These are phyloP conservation scores for Telopea speciosissima DNA, from an alignment of 177 flowering plant species.

Conservation along the genomic window DNA sequence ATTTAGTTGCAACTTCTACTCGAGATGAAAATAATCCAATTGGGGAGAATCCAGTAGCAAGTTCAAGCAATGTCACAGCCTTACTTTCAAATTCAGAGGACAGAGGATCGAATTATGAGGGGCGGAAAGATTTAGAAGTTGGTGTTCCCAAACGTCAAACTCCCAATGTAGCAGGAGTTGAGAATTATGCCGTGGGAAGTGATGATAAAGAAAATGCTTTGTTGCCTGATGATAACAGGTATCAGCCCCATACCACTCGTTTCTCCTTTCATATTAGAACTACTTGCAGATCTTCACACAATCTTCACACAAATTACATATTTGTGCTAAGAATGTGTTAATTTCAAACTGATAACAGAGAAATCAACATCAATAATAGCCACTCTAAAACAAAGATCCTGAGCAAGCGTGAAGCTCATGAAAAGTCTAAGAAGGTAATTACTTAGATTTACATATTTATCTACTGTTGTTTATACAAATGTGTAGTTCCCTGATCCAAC, in stretches of 20 bases:
- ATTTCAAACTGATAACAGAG: slow-evolving; percentile 23
- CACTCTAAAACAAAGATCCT: slow-evolving; percentile 14
- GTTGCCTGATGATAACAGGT: slow-evolving; percentile 33
- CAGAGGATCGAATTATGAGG: background rate
- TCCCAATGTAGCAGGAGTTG: slow-evolving; percentile 15
- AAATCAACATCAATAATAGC: slow-evolving; percentile 8
- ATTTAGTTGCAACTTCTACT: background rate
- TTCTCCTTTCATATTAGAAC: no score
- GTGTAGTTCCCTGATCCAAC: background rate
- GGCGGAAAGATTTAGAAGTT: slow-evolving; percentile 10
- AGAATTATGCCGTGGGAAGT: background rate
- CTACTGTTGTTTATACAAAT: no score
- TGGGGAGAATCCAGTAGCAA: slow-evolving; percentile 8
- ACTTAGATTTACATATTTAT: no score
- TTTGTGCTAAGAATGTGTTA: background rate
- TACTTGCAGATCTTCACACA: no score
- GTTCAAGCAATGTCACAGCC: slow-evolving; percentile 9
- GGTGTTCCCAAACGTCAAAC: slow-evolving; percentile 4
- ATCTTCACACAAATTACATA: background rate
- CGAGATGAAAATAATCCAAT: slow-evolving; percentile 8
- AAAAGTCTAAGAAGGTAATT: slow-evolving; percentile 30
- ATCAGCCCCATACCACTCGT: background rate
- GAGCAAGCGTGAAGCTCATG: slow-evolving; percentile 10
- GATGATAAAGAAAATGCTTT: slow-evolving; percentile 65
- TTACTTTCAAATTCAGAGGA: slow-evolving; percentile 13